Evolutionary conservation across 2,329 filamentous ascomycete species (phyloP), one percentile per base, ranked within the genome.

Genomic region (Calonectria leucothoes): DNA sequence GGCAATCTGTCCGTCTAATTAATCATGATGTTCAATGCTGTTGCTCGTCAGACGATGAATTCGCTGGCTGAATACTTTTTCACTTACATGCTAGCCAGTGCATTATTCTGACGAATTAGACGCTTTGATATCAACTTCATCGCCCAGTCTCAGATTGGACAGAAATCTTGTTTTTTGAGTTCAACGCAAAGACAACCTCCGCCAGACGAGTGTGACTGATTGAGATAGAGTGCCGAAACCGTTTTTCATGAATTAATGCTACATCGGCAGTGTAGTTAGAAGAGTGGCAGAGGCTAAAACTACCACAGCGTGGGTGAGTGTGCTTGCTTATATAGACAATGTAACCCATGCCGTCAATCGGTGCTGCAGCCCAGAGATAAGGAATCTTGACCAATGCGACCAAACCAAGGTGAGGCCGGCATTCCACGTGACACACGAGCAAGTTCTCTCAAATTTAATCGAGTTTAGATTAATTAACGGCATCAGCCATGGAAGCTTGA

Each of bases 11-110:
- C 42, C 59, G 27, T 31, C 14, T 6, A 31, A 31, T 51, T 42
- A 23, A n/a, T 69, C 31, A 39, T 67, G 12, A 29, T 52, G 59
- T 33, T 72, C 66, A 31, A 66, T 29, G 11, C 69, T 67, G 39
- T 23, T 33, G 7, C 5, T 14, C 8, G 10, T 69, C 11, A 69
- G 55, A n/a, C n/a, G n/a, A n/a, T n/a, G n/a, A n/a, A n/a, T n/a
- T n/a, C n/a, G n/a, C n/a, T n/a, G n/a, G n/a, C n/a, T n/a, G n/a
- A n/a, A 7, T n/a, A 7, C 6, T 25, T 31, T 31, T 31, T 12
- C 7, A 55, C 65, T 20, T 65, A 65, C 48, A 69, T 42, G 3
- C 69, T 35, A 6, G 66, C 48, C 0, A 65, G 37, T 8, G 37
- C 57, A 25, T 6, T 31, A 45, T 69, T 49, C 29, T 11, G 23